phyloP scores from a whole-genome alignment of 1,139 yeast genomes.

The Candida sp. region DNA sequence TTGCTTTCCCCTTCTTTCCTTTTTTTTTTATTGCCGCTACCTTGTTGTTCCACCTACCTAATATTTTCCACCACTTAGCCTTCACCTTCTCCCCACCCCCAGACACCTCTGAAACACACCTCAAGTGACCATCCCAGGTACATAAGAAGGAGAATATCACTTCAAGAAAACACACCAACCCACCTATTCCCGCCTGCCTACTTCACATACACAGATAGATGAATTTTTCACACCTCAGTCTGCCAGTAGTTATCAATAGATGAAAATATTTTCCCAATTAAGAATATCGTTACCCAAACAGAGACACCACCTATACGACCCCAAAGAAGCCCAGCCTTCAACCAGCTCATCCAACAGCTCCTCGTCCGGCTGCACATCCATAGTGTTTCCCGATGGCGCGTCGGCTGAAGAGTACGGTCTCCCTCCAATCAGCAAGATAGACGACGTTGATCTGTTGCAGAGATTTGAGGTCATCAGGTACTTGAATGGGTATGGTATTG shows the following conservation, averaged over 20 bases:
- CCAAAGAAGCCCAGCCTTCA: background rate
- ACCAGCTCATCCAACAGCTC: background rate
- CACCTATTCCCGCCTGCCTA: background rate
- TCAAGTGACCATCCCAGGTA: background rate
- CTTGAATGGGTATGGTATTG: conserved; percentile 13
- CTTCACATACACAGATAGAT: background rate
- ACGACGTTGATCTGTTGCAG: conserved; percentile 12
- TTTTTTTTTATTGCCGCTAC: background rate
- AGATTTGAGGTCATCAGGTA: conserved; percentile 16
- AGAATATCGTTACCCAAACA: background rate
- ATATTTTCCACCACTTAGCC: too few species aligned
- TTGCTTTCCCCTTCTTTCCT: background rate
- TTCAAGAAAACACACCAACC: background rate
- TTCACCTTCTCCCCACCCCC: background rate
- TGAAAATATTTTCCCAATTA: conserved; percentile 1
- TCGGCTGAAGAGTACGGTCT: conserved; percentile 16
- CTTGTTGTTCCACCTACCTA: too few species aligned
- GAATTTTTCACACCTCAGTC: background rate
- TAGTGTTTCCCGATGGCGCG: conserved; percentile 14
- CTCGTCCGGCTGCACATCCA: conserved; percentile 4
- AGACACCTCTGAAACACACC: background rate
- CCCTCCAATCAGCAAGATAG: conserved; percentile 11
- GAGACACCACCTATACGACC: background rate
- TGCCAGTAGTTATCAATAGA: background rate
- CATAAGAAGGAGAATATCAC: background rate